A percentile compares a stretch with the other conserved stretches of the same genome.
phyloP scores from a whole-genome alignment of 805 yeast genomes.

The Ogataea kodamae region DNA sequence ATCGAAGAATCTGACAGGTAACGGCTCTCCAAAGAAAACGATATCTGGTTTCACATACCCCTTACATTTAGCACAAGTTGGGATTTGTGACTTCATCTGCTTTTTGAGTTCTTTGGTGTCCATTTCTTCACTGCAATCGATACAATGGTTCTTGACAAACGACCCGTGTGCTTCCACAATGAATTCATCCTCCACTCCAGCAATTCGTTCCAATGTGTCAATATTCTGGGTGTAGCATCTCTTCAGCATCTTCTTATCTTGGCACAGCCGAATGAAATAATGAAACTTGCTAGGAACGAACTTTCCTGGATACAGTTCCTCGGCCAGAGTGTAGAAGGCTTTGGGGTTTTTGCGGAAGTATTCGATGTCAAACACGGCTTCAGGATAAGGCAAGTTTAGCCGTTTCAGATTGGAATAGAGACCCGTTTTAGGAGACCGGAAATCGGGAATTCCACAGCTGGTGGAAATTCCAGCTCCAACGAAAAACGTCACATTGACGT shows the following conservation, averaged over 20 bases:
- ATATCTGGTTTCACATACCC: slow-evolving; percentile 91
- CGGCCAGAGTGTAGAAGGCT: slow-evolving; percentile 81
- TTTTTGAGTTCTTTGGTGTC: slow-evolving; percentile 42
- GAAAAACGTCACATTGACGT: slow-evolving; percentile 53
- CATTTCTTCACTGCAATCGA: slow-evolving; percentile 63
- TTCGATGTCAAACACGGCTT: slow-evolving; percentile 91
- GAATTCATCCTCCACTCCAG: slow-evolving; percentile 63
- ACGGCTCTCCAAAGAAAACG: slow-evolving; percentile 88
- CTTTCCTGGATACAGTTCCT: slow-evolving; percentile 84
- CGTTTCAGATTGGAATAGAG: slow-evolving; percentile 75
- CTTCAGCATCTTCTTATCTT: slow-evolving; percentile 56
- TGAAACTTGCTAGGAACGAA: slow-evolving; percentile 84
- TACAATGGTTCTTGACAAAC: slow-evolving; percentile 80
- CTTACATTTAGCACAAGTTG: slow-evolving; percentile 58
- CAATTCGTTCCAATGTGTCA: slow-evolving; percentile 83
- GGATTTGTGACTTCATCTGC: slow-evolving; percentile 37
- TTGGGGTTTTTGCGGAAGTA: slow-evolving; percentile 71
- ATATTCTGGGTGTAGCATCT: slow-evolving; percentile 90
- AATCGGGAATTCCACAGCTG: slow-evolving; percentile 92
- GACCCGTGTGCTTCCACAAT: slow-evolving; percentile 95
- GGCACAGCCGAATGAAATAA: slow-evolving; percentile 60
- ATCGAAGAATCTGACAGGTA: slow-evolving; percentile 69
- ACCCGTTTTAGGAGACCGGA: slow-evolving; percentile 87
- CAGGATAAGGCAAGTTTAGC: slow-evolving; percentile 83
- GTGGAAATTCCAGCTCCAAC: slow-evolving; percentile 96